phyloP scores from a whole-genome alignment of 1,139 yeast species.

The Candida glucosophila region DNA sequence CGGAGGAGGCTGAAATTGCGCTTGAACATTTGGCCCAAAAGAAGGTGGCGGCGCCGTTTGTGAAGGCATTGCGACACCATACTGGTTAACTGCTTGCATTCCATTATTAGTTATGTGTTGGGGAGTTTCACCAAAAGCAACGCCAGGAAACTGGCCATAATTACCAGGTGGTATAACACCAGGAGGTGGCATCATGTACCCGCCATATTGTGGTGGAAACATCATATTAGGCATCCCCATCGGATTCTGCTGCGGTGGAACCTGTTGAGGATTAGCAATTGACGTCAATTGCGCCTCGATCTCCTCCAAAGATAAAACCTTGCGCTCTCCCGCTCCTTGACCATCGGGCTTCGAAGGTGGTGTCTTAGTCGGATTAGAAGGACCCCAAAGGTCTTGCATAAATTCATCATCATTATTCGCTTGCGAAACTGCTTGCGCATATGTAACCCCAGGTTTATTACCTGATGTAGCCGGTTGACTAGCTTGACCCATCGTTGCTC shows the following conservation, averaged over 20 bases:
- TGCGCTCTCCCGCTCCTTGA: constrained; percentile 21
- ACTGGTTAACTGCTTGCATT: constrained; percentile 16
- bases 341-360: constrained; percentile 15
- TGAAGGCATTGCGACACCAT: too few relatives aligned
- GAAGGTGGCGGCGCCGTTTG: constrained; percentile 5
- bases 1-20: constrained; percentile 13
- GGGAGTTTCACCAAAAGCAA: constrained; percentile 14
- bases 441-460: constrained; percentile 31
- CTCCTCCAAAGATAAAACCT: constrained; percentile 61
- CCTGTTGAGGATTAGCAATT: constrained; percentile 22
- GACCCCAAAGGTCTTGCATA: constrained; percentile 44
- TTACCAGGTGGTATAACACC: constrained; percentile 28
- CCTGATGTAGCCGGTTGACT: constrained; percentile 7
- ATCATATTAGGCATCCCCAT: constrained; percentile 32
- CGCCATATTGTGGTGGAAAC: constrained; percentile 33
- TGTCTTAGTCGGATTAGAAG: too few relatives aligned
- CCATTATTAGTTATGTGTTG: too few relatives aligned
- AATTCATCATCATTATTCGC: constrained; percentile 38
- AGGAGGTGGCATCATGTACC: constrained; percentile 34
- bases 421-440: constrained; percentile 48
- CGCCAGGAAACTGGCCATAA: constrained; percentile 23
- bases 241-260: constrained; percentile 9
- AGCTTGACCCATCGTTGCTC: constrained; percentile 28
- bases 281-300: constrained; percentile 66
- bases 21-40: constrained; percentile 5